phyloP scores from a whole-genome alignment of 2,329 filamentous ascomycete species.

The Ilyonectria robusta region DNA sequence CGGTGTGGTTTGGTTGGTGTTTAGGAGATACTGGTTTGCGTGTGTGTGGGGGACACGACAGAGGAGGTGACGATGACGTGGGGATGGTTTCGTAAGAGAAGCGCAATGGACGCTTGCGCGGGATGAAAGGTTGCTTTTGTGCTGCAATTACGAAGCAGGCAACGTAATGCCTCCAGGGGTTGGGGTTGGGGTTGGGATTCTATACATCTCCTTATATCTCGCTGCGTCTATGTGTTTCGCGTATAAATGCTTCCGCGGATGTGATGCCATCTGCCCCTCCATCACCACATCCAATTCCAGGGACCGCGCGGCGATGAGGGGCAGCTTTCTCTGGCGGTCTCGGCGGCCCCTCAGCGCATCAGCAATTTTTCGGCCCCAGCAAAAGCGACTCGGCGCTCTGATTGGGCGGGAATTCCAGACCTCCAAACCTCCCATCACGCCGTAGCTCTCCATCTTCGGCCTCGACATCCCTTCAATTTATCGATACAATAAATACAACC shows the following conservation, averaged over 20 bases:
- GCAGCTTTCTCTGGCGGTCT: conserved; percentile 14
- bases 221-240: not conserved
- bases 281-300: conserved; percentile 10
- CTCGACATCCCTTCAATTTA: not conserved
- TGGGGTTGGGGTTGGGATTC: not conserved
- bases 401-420: conserved; percentile 22
- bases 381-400: conserved; percentile 3
- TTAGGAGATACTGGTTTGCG: conserved; percentile 1
- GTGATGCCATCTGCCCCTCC: conserved; percentile 29
- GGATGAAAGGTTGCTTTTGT: not conserved
- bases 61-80: conserved; percentile 15
- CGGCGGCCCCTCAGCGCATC: conserved; percentile 4
- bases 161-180: conserved; percentile 13
- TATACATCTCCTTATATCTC: not conserved
- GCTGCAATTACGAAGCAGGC: not conserved
- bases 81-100: conserved; percentile 18
- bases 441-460: not conserved
- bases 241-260: not conserved
- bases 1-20: conserved; percentile 22
- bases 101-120: conserved; percentile 7
- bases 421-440: not conserved
- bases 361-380: conserved; percentile 24
- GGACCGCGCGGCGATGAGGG: conserved; percentile 29
- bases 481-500: not conserved
- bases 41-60: conserved; percentile 16